These are phyloP conservation scores for Sclerotinia nivalis DNA, from an alignment of 2,329 filamentous ascomycete species.

Conservation along the genomic window DNA sequence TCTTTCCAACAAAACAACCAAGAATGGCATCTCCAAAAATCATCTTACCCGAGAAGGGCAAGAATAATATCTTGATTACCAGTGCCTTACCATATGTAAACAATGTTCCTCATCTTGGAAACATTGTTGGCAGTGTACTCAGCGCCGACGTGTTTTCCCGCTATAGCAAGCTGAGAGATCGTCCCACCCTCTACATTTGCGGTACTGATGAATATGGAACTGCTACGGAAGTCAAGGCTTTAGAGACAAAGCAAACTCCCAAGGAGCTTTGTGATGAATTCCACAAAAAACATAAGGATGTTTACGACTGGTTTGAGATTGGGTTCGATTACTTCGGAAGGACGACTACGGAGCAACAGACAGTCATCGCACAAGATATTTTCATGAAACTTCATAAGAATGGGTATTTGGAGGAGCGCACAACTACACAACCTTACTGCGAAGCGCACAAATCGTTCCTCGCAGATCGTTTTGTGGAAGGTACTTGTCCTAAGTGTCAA, in stretches of 20 bases:
- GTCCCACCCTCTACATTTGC: slow-evolving; percentile 81
- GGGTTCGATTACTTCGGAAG: slow-evolving; percentile 93
- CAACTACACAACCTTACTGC: slow-evolving; percentile 88
- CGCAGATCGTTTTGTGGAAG: slow-evolving; percentile 84
- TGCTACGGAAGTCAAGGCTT: slow-evolving; percentile 91
- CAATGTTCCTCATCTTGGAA: slow-evolving; percentile 80
- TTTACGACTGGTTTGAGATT: slow-evolving; percentile 97
- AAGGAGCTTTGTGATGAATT: slow-evolving; percentile 89
- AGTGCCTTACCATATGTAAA: slow-evolving; percentile 87
- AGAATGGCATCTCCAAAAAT: slow-evolving; percentile 37
- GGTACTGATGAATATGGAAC: slow-evolving; percentile 95
- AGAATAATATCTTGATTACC: slow-evolving; percentile 87
- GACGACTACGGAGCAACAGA: slow-evolving; percentile 86
- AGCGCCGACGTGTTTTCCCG: slow-evolving; percentile 84
- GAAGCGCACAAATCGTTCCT: slow-evolving; percentile 74
- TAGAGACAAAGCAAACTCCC: slow-evolving; percentile 82
- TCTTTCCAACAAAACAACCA: slow-evolving; percentile 17
- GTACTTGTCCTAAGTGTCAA: slow-evolving; percentile 72
- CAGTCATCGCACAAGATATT: slow-evolving; percentile 88
- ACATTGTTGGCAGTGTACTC: slow-evolving; percentile 83
- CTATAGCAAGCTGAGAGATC: slow-evolving; percentile 77
- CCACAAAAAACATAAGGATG: slow-evolving; percentile 82
- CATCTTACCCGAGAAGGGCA: slow-evolving; percentile 67
- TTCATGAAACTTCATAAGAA: slow-evolving; percentile 87
- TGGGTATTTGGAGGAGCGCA: slow-evolving; percentile 82